Evolutionary conservation across 1,139 yeast genomes (phyloP).

Genomic region (Geotrichum candidum): DNA sequence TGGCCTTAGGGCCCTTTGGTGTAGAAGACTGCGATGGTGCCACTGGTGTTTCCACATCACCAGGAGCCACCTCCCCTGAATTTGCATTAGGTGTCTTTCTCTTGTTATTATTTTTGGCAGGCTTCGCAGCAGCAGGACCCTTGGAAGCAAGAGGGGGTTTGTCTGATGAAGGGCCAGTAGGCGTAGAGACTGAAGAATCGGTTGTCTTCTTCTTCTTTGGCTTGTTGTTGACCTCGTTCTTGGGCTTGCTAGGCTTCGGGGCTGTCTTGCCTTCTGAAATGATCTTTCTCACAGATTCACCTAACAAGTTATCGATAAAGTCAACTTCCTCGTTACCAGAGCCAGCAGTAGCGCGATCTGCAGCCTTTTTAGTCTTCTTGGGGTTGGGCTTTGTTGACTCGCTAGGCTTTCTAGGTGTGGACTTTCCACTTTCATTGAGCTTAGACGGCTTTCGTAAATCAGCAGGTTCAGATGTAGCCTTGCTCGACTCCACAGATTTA

Average conservation of each 20-base stretch:
- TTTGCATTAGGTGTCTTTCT: not conserved
- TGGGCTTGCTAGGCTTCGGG: not conserved
- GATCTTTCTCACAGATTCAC: not conserved
- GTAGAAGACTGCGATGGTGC: not conserved
- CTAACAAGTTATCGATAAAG: not conserved
- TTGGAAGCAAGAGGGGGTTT: not conserved
- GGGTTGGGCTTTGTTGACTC: not conserved
- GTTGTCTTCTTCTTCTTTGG: not conserved
- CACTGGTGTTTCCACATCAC: not conserved
- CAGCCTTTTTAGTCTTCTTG: not conserved
- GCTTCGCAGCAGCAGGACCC: not conserved
- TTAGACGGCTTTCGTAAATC: not conserved
- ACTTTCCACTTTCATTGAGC: not conserved
- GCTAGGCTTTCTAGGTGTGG: not conserved
- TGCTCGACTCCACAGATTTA: not conserved
- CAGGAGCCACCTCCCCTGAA: not conserved
- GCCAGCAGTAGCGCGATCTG: not conserved
- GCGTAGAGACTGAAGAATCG: not conserved
- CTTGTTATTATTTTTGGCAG: not conserved
- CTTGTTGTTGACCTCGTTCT: not conserved
- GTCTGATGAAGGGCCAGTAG: not conserved
- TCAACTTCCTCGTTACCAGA: not conserved
- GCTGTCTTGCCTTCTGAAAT: not conserved
- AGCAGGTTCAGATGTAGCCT: not conserved
- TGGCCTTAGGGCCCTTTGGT: not conserved